Conservation (phyloP, 495 filamentous ascomycete genomes). For the Aspergillus coremiiformis region DNA sequence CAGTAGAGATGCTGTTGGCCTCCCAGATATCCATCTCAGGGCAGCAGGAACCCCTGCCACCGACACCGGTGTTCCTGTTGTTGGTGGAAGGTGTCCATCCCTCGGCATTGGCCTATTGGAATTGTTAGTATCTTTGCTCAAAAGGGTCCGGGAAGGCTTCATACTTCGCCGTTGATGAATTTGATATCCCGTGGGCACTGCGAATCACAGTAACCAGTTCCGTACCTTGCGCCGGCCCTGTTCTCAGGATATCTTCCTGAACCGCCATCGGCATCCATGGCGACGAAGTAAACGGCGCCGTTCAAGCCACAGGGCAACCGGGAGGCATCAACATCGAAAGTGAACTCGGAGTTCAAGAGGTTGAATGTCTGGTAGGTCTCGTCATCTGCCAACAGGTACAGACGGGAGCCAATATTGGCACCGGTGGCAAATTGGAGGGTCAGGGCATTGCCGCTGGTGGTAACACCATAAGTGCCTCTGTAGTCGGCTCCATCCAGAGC, state of each 20-base stretch:
- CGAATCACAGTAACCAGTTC: constrained; percentile 67
- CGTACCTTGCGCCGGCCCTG: constrained; percentile 58
- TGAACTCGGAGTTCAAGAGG: constrained; percentile 51
- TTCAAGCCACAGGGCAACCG: constrained; percentile 60
- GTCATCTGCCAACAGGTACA: constrained; percentile 46
- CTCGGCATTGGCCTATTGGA: constrained; percentile 43
- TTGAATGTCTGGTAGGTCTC: constrained; percentile 51
- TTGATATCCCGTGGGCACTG: constrained; percentile 57
- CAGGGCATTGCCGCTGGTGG: constrained; percentile 41
- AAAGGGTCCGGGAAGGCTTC: not conserved
- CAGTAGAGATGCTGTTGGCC: constrained; percentile 50
- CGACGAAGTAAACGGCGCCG: constrained; percentile 58
- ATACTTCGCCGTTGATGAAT: constrained; percentile 54
- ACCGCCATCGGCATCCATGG: constrained; percentile 57
- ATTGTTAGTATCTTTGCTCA: constrained; percentile 5
- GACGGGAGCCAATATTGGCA: constrained; percentile 46
- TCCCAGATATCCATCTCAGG: constrained; percentile 68
- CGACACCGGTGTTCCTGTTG: constrained; percentile 50
- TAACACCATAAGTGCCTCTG: constrained; percentile 45
- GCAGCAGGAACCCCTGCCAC: constrained; percentile 56
- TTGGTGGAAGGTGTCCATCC: constrained; percentile 48
- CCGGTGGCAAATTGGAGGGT: constrained; percentile 47
- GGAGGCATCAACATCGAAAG: constrained; percentile 60
- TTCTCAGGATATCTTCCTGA: constrained; percentile 43
- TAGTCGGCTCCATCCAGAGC: constrained; percentile 57